Evolutionary conservation across 2,329 filamentous ascomycete genomes (phyloP), one percentile per base, ranked within the genome.

Genomic region (Diplodia corticola): DNA sequence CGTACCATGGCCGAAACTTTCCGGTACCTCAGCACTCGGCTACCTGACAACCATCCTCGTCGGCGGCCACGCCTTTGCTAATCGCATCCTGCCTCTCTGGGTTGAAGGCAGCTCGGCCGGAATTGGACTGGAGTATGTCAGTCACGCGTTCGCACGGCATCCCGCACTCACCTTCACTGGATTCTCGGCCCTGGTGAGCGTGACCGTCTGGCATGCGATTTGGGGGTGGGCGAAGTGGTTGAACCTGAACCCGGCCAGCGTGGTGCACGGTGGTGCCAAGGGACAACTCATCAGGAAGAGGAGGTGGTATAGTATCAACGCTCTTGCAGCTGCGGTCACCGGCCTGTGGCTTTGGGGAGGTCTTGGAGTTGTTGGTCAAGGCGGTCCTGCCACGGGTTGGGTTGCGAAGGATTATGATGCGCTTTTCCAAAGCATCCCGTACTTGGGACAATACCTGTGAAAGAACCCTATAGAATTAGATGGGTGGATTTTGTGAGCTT

Each of bases 161-260:
- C 88, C 89, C 0, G 70, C 83, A 1, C 76, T 89, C 9, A 87
- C 90, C n/a, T 90, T 88, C 75, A 71, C 84, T 1, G 89, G 90
- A 1, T 97, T 96, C 76, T 73, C 81, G 1, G 84, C 88, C 1
- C 81, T 97, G 57, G 81, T 97, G 6, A 81, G 80, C 17, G 79
- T 89, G 0, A 90, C 88, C 0, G 88, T 86, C 26, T 91, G 88
- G 67, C 93, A 97, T 80, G 88, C 93, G 76, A 86, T 91, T 7
- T 96, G 92, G 87, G 93, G 93, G 2, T 87, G 88, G 79, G 91
- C 92, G n/a, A 90, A 87, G 77, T 97, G 92, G 91, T 80, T 93
- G 67, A 88, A 88, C 0, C 81, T 85, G 54, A 83, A 88, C 60
- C 89, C 89, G 22, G 82, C 83, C 1, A 69, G 84, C 77, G 72